Percentiles rank a stretch among this genome's conserved stretches.
Conservation (phyloP, 441 rosid genomes). For the Corymbia calophylla region DNA sequence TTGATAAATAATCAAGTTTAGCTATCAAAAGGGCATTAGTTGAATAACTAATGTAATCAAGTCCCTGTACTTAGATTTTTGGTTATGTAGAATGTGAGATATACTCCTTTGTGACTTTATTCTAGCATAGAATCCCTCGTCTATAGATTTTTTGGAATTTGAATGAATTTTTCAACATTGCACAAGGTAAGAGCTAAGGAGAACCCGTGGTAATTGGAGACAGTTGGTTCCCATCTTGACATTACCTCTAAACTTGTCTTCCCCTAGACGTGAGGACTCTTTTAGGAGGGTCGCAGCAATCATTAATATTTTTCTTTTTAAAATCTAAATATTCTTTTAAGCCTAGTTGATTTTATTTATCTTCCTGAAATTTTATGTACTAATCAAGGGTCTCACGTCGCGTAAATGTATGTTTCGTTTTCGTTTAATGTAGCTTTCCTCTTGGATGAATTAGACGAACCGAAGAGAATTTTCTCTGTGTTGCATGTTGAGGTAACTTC, state of each 20-base stretch:
- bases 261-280: neutral
- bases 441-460: too few relatives aligned
- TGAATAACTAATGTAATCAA: too few relatives aligned
- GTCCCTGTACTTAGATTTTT: neutral
- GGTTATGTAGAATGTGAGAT: neutral
- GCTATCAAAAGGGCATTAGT: neutral
- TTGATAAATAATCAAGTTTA: neutral
- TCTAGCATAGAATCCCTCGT: neutral
- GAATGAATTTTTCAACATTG: neutral
- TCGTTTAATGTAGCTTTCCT: too few relatives aligned
- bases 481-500: too few relatives aligned
- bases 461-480: too few relatives aligned
- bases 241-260: too few relatives aligned
- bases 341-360: too few relatives aligned
- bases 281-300: neutral
- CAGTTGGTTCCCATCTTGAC: neutral
- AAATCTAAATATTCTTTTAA: too few relatives aligned
- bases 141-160: neutral
- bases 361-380: too few relatives aligned
- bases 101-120: neutral
- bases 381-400: too few relatives aligned
- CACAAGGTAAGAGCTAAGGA: neutral
- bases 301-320: too few relatives aligned
- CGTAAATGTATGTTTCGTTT: too few relatives aligned
- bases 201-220: neutral